Base-by-base conservation (phyloP, 2,329 filamentous ascomycete genomes). In the Trichoderma sp. region DNA sequence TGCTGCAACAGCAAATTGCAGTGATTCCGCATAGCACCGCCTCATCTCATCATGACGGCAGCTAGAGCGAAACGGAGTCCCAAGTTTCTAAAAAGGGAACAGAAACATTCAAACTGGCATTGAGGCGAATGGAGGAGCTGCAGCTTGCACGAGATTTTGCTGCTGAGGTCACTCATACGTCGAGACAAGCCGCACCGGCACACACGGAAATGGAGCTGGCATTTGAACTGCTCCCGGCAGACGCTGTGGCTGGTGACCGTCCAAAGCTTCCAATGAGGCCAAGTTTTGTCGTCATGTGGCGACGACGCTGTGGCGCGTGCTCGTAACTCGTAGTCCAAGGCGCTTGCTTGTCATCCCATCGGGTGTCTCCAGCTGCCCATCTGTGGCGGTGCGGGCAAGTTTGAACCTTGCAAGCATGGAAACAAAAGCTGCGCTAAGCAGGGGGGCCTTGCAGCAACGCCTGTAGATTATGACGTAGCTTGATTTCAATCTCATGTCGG, bases 81-180 rank as follows among this genome's bases (percentile, higher is more conserved):
- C 5, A 8, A 11, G 14, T 51, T 47, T 64, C 18, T 43, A 68
- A 58, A 12, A n/a, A 21, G 15, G 18, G 24, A 63, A 34, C 36
- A 30, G 7, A 15, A 15, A 18, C 15, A 18, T n/a, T 30, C 21
- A n/a, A 26, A 26, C 58, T 21, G 30, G 32, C 21, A 57, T 58
- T n/a, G 18, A 60, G 18, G 28, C 21, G 18, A 36, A 36, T 36
- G 34, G 34, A 15, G 34, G 34, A 36, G 34, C 34, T 36, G 34
- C 34, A 36, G 34, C 34, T 36, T 36, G 34, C 26, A 32, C 18
- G 6, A 56, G 43, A 51, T 51, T 51, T n/a, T 21, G 18, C n/a
- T 56, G 67, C 43, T 71, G 69, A 71, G 69, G 69, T 71, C 69
- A 71, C 69, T 71, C 62, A 51, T 71, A 71, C 69, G 69, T 66